phyloP scores from a whole-genome alignment of 257 asterid genomes.

The Nicotiana noctiflora region DNA sequence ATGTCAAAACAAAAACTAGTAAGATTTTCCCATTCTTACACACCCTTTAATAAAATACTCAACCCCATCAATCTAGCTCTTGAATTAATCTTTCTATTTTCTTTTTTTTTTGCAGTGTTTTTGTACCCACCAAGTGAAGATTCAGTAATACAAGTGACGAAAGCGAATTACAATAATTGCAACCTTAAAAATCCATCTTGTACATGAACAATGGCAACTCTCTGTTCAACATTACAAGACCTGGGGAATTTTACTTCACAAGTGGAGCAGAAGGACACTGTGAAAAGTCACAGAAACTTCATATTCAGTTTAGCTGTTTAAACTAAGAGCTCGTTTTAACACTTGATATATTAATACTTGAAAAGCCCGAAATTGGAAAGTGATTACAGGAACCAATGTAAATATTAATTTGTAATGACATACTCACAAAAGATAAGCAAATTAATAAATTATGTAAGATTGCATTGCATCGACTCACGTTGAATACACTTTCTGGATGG shows the following conservation, averaged over 20 bases:
- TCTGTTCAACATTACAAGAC: constrained; percentile 49
- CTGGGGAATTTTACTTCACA: constrained; percentile 67
- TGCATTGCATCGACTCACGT: too few species aligned
- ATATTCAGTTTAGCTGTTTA: too few species aligned
- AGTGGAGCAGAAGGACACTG: constrained; percentile 72
- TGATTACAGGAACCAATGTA: too few species aligned
- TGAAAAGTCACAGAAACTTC: constrained; percentile 58
- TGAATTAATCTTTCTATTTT: not conserved
- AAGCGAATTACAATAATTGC: constrained; percentile 52
- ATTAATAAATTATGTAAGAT: too few species aligned
- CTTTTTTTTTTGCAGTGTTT: constrained; percentile 55
- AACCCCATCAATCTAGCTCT: not conserved
- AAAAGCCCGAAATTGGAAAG: too few species aligned
- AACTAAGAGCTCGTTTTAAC: too few species aligned
- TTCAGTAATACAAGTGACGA: constrained; percentile 69
- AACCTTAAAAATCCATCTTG: constrained; percentile 69
- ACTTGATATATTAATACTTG: too few species aligned
- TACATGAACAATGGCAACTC: constrained; percentile 75
- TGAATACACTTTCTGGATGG: too few species aligned
- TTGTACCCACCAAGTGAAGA: constrained; percentile 96
- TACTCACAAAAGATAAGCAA: too few species aligned
- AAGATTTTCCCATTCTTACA: not conserved
- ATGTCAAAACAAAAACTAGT: too few species aligned
- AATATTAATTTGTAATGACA: too few species aligned
- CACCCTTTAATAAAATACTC: not conserved